Conservation (phyloP, 768 basidiomycete genomes). For the Tricholoma furcatifolium region DNA sequence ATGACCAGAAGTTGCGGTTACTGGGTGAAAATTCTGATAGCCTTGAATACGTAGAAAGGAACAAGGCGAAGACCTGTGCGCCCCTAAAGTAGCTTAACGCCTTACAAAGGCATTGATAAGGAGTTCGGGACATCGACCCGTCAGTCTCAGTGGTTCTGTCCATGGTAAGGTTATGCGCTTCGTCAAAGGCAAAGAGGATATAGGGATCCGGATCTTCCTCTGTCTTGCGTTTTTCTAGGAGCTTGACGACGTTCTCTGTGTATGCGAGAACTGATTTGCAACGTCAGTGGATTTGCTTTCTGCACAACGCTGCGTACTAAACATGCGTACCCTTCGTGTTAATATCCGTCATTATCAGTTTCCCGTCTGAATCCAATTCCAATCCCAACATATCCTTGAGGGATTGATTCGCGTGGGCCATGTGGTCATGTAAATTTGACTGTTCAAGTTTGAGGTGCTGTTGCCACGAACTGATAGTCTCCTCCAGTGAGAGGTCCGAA, state of each 20-base stretch:
- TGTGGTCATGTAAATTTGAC: not conserved
- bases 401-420: not conserved
- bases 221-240: not conserved
- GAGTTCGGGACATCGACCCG: not conserved
- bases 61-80: not conserved
- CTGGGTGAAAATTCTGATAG: not conserved
- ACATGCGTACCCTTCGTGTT: no score
- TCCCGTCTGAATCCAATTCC: no score
- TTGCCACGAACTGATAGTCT: no score
- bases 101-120: constrained; percentile 9
- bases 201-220: not conserved
- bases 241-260: not conserved
- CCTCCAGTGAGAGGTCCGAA: not conserved
- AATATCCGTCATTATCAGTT: not conserved
- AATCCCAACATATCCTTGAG: no score
- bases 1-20: not conserved
- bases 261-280: not conserved
- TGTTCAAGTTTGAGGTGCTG: no score
- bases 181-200: constrained; percentile 2
- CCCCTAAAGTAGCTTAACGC: not conserved
- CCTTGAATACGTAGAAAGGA: not conserved
- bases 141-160: not conserved
- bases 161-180: not conserved
- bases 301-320: no score
- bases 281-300: no score